Percentiles rank a stretch among this genome's conserved stretches.
Conservation (phyloP, 2,329 filamentous ascomycete species). For the Calonectria pteridis region DNA sequence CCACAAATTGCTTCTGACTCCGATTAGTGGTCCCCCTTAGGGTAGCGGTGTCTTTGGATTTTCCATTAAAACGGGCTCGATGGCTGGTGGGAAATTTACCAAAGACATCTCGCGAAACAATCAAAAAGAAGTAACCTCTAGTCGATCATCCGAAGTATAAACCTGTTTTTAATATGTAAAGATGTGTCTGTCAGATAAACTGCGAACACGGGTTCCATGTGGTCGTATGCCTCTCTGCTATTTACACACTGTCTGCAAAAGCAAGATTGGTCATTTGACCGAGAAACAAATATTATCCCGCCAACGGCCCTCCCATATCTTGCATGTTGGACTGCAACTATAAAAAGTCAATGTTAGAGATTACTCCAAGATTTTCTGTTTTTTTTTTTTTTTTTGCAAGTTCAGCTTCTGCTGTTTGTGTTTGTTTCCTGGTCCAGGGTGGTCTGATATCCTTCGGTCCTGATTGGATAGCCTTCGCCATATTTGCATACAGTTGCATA, state of each 20-base stretch:
- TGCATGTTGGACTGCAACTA: neutral
- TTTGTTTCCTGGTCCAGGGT: neutral
- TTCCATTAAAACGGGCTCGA: neutral
- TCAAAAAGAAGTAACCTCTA: neutral
- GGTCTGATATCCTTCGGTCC: neutral
- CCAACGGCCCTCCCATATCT: neutral
- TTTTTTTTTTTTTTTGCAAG: neutral
- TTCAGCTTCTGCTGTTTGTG: neutral
- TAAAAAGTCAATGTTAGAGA: neutral
- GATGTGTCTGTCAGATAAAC: neutral
- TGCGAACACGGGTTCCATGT: rapidly evolving
- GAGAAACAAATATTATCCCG: neutral
- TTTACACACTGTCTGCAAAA: neutral
- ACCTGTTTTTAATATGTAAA: neutral
- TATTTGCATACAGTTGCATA: neutral
- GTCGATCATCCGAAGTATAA: neutral
- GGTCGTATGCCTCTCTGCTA: neutral
- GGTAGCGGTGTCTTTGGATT: neutral
- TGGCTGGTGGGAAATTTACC: neutral
- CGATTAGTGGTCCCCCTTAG: neutral
- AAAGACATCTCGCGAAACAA: neutral
- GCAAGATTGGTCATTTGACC: neutral
- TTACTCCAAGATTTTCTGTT: neutral
- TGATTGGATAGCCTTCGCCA: neutral
- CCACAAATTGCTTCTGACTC: neutral